A percentile compares a stretch with the other conserved stretches of the same genome.
Evolutionary conservation across 148 eudicot genomes (phyloP).

Genomic region (Heliamphora exappendiculata): DNA sequence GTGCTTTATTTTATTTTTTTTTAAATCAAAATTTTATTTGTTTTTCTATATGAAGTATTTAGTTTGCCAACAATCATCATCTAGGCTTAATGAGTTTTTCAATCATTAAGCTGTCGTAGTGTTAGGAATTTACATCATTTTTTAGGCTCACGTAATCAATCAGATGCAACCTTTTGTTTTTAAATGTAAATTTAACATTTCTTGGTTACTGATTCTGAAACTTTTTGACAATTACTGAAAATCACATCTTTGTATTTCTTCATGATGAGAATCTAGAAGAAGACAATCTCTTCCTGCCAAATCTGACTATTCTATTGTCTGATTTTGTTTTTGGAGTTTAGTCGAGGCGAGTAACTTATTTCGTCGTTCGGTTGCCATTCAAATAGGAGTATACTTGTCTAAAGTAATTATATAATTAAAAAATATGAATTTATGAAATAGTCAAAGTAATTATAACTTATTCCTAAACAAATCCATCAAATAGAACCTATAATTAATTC

Average conservation of each 20-base stretch:
- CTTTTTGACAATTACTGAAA: background rate
- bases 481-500: too few species aligned
- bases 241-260: constrained; percentile 12
- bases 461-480: too few species aligned
- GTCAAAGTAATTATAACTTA: too few species aligned
- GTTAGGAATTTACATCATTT: background rate
- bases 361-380: background rate
- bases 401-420: too few species aligned
- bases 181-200: background rate
- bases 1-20: constrained; percentile 24
- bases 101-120: background rate
- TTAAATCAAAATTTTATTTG: background rate
- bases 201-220: constrained; percentile 3
- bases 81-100: background rate
- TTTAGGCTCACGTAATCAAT: background rate
- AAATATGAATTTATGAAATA: too few species aligned
- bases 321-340: constrained; percentile 83
- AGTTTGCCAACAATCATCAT: background rate
- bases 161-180: background rate
- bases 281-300: constrained; percentile 84
- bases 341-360: constrained; percentile 51
- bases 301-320: constrained; percentile 81
- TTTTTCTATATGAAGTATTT: background rate
- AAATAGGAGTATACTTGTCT: too few species aligned
- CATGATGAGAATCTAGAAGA: constrained; percentile 80